Evolutionary conservation across 768 basidiomycete genomes (phyloP), one percentile per base, ranked within the genome.

Genomic region (Scleroderma bovista): DNA sequence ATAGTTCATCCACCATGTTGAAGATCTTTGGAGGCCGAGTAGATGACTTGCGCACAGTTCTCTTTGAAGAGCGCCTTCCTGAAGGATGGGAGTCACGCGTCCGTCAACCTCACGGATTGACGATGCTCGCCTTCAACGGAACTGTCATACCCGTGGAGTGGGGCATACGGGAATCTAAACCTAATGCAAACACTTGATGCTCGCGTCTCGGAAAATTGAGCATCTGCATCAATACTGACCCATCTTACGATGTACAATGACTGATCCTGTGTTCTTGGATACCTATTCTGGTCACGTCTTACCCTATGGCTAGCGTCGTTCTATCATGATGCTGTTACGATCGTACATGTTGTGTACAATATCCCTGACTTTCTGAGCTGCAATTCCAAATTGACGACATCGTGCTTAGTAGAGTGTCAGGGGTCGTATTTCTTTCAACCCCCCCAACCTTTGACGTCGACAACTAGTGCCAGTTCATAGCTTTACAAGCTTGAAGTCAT

Each of bases 31-130:
- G 84, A 5, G 84, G 86, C 2, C 71, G 74, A 17, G 59, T 83
- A 5, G 64, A 70, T 7, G 83, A 84, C 50, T 56, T 89, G 33
- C 67, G 75, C 37, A 55, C 73, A 0, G 58, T 87, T 44, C 63
- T 91, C n/a, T 61, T 71, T 9, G 84, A 91, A 40, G 88, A 91
- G 55, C 77, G 86, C 15, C 60, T 91, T 29, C 81, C 83, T 1
- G 73, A 83, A 0, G 80, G 80, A 19, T 90, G 86, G 84, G 85
- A 88, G 60, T 74, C 86, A 0, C 68, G 75, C 13, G 63, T 80
- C 26, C 71, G 75, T n/a, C 66, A 73, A 32, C 76, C 68, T 0
- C 68, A 73, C 47, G 87, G 88, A 0, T 63, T 88, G 31, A 87
- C 86, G 0, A 65, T 89, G 7, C 41, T 67, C 12, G 60, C 62